Conservation (phyloP, 2,329 filamentous ascomycete species). For the Alternaria gaisen region DNA sequence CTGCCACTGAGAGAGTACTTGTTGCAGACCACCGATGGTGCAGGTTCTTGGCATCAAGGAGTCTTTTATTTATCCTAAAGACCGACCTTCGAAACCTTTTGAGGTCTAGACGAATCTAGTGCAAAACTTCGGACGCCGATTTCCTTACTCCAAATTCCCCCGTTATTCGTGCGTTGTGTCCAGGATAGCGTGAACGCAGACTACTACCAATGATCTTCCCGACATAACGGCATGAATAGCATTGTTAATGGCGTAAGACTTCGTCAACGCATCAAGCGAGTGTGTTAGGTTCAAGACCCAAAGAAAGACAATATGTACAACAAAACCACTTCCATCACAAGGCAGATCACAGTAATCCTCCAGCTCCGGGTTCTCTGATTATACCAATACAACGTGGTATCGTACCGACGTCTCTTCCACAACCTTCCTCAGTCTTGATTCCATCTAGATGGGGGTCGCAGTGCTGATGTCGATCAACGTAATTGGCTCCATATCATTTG, state of each 20-base stretch:
- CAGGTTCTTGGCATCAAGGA: neutral
- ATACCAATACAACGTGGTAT: neutral
- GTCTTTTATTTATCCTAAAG: neutral
- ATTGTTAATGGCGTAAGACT: neutral
- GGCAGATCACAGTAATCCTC: neutral
- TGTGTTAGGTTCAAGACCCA: neutral
- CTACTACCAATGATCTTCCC: neutral
- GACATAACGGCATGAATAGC: neutral
- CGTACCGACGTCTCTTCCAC: too few species aligned
- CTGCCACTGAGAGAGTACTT: neutral
- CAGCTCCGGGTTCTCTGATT: neutral
- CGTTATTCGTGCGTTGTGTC: neutral
- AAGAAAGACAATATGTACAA: neutral
- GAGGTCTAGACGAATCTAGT: neutral
- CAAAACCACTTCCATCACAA: neutral
- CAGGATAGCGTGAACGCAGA: too few species aligned
- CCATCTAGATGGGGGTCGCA: neutral
- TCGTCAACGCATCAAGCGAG: neutral
- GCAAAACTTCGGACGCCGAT: neutral
- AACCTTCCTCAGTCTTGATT: fast-evolving
- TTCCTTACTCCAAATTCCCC: neutral
- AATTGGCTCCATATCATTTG: conserved; percentile 10
- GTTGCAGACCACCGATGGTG: neutral
- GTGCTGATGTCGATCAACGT: conserved; percentile 11
- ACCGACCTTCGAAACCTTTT: neutral